Conservation (phyloP, 116 monocot species). For the Phalaenopsis hybrid region DNA sequence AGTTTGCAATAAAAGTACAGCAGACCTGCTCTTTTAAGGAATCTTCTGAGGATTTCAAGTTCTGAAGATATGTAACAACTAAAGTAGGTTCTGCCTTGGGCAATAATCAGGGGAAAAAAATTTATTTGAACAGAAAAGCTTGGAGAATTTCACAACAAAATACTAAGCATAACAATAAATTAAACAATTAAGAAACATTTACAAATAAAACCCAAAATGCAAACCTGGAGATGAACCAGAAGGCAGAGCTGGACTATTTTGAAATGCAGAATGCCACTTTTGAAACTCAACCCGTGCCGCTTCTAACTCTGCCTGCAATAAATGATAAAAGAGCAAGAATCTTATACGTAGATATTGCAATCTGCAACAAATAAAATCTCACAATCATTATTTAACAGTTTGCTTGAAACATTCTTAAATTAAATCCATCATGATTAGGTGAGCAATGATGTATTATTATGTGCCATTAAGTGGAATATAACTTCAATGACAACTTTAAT, state of each 20-base stretch:
- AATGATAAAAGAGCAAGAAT: background rate
- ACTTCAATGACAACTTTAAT: background rate
- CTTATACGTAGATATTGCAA: background rate
- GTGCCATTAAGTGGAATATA: background rate
- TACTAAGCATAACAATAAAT: background rate
- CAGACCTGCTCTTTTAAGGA: slow-evolving; percentile 82
- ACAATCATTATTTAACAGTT: background rate
- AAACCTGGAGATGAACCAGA: slow-evolving; percentile 61
- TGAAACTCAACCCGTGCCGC: slow-evolving; percentile 58
- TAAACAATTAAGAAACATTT: background rate
- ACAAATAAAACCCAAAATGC: slow-evolving; percentile 2
- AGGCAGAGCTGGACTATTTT: slow-evolving; percentile 59
- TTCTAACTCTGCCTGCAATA: slow-evolving; percentile 67
- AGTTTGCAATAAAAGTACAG: background rate
- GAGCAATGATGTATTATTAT: background rate
- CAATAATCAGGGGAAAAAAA: background rate
- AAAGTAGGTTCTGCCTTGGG: slow-evolving; percentile 51
- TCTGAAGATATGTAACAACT: slow-evolving; percentile 51
- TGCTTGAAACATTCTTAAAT: background rate
- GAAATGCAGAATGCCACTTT: slow-evolving; percentile 84
- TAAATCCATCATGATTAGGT: background rate
- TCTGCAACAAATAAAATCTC: background rate
- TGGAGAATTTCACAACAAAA: background rate
- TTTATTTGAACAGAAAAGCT: background rate
- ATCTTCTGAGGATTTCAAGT: slow-evolving; percentile 81